Percentiles rank a stretch among this genome's conserved stretches.
Evolutionary conservation across 2,329 filamentous ascomycete genomes (phyloP).

Genomic region (Apiospora marii): DNA sequence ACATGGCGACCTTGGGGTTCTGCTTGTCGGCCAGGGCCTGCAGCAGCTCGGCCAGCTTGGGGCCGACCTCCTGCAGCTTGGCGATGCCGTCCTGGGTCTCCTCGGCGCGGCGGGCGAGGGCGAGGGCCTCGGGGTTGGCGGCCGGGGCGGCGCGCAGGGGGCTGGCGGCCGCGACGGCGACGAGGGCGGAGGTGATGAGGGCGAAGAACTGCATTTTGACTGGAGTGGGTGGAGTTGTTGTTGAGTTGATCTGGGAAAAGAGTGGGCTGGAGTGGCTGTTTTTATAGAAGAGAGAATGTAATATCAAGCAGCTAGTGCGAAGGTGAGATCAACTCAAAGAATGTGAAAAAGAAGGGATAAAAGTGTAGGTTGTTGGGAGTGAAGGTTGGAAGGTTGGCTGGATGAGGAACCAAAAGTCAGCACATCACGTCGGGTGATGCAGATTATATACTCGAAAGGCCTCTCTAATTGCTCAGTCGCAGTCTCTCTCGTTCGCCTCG

Average conservation of each 20-base stretch:
- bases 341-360: background rate
- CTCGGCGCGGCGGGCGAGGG: conserved; percentile 11
- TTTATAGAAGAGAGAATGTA: background rate
- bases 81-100: conserved; percentile 2
- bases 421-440: background rate
- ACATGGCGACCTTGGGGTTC: background rate
- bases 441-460: background rate
- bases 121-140: background rate
- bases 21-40: background rate
- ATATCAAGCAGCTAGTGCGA: conserved; percentile 10
- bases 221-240: background rate
- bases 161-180: conserved; percentile 17
- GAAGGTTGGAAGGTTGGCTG: conserved; percentile 14
- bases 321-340: conserved; percentile 16
- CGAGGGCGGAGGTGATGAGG: conserved; percentile 13
- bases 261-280: background rate
- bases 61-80: conserved; percentile 11
- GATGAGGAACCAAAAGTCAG: background rate
- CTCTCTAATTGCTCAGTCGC: background rate
- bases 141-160: background rate
- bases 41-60: background rate
- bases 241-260: conserved; percentile 2
- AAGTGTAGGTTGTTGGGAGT: background rate
- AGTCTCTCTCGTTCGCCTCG: background rate
- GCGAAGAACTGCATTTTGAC: conserved; percentile 18